These are phyloP conservation scores for Fusarium redolens DNA, from an alignment of 2,329 filamentous ascomycete species.

Conservation along the genomic window DNA sequence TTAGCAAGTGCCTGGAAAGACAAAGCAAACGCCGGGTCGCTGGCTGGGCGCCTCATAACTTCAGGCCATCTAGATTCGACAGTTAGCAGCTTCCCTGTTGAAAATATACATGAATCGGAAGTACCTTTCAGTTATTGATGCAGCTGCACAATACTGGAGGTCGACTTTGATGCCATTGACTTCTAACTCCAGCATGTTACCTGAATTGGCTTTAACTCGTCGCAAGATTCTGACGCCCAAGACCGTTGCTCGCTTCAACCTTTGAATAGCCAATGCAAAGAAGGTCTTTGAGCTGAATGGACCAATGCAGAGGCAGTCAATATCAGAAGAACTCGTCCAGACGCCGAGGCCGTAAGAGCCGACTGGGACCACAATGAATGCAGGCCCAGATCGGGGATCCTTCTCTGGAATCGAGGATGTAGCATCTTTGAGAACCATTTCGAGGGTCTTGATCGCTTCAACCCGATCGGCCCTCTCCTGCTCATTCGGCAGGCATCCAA, in stretches of 20 bases:
- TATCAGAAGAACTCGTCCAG: slow-evolving; percentile 70
- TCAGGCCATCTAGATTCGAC: slow-evolving; percentile 55
- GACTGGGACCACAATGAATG: slow-evolving; percentile 68
- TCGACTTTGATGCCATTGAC: slow-evolving; percentile 69
- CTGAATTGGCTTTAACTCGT: slow-evolving; percentile 67
- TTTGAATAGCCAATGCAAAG: slow-evolving; percentile 67
- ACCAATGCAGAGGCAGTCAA: slow-evolving; percentile 75
- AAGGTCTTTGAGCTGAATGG: slow-evolving; percentile 70
- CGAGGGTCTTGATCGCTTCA: slow-evolving; percentile 59
- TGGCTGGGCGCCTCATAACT: slow-evolving; percentile 59
- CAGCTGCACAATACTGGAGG: slow-evolving; percentile 73
- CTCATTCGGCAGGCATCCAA: slow-evolving; percentile 59
- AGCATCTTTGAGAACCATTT: slow-evolving; percentile 54
- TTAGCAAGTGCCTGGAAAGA: slow-evolving; percentile 67
- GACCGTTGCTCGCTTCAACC: slow-evolving; percentile 60
- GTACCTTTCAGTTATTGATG: slow-evolving; percentile 63
- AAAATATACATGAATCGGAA: neutral
- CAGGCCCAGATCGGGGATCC: slow-evolving; percentile 38
- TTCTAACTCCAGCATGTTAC: slow-evolving; percentile 73
- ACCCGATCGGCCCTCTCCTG: slow-evolving; percentile 56
- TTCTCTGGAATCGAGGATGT: slow-evolving; percentile 15
- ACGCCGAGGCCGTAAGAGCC: slow-evolving; percentile 74
- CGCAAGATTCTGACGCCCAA: slow-evolving; percentile 63
- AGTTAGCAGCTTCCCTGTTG: neutral
- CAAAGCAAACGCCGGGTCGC: slow-evolving; percentile 66